Conservation (phyloP, 805 yeast species). For the Blastobotrys robertii region DNA sequence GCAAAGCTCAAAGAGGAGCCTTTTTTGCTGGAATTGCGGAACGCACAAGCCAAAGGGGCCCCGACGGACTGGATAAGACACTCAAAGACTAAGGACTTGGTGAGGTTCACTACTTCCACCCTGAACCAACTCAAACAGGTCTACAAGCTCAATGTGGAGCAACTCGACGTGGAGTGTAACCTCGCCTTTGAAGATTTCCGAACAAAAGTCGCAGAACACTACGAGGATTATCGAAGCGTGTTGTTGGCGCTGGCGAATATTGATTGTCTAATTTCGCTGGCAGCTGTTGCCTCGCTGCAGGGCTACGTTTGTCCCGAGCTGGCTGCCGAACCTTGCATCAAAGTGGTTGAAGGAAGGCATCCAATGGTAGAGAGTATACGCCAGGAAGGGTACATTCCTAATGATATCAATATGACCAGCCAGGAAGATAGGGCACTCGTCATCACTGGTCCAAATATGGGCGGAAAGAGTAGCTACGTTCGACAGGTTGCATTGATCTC, state of each 20-base stretch:
- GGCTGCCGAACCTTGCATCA: slow-evolving; percentile 33
- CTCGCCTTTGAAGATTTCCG: slow-evolving; percentile 36
- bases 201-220: slow-evolving; percentile 31
- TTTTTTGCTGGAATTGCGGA: slow-evolving; percentile 63
- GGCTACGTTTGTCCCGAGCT: slow-evolving; percentile 42
- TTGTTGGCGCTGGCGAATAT: slow-evolving; percentile 42
- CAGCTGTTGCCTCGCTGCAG: slow-evolving; percentile 44
- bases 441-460: slow-evolving; percentile 84
- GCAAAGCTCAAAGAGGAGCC: slow-evolving; percentile 30
- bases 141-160: slow-evolving; percentile 52
- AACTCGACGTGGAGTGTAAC: slow-evolving; percentile 38
- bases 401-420: slow-evolving; percentile 44
- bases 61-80: slow-evolving; percentile 75
- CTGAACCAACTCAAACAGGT: slow-evolving; percentile 40
- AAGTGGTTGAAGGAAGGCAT: slow-evolving; percentile 49
- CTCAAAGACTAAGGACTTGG: slow-evolving; percentile 55
- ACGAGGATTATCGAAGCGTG: slow-evolving; percentile 31
- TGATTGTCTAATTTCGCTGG: slow-evolving; percentile 60
- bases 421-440: slow-evolving; percentile 45
- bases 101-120: slow-evolving; percentile 64
- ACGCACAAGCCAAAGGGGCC: slow-evolving; percentile 42
- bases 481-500: slow-evolving; percentile 62
- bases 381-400: slow-evolving; percentile 46
- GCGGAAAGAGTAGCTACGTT: slow-evolving; percentile 74
- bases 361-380: slow-evolving; percentile 52